Percentiles rank a stretch among this genome's conserved stretches.
phyloP scores from a whole-genome alignment of 495 filamentous ascomycete species.

The Penicillium ochrochloron region DNA sequence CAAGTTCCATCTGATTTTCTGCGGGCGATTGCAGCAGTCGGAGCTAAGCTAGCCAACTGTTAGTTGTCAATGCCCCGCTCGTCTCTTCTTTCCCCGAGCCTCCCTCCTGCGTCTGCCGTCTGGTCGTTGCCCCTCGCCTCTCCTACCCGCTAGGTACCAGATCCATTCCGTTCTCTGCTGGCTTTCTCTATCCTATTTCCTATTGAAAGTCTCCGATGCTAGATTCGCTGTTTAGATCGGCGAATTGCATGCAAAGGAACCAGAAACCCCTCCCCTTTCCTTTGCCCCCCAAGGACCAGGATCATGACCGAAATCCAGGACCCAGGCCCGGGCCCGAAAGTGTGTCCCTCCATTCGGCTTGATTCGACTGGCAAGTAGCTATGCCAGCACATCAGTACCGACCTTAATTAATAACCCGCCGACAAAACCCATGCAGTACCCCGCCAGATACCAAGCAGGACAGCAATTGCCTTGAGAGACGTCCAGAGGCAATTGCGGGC shows the following conservation, averaged over 20 bases:
- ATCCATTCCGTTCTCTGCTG: background rate
- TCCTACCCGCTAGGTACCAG: conserved; percentile 4
- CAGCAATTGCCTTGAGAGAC: conserved; percentile 10
- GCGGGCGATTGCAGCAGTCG: conserved; percentile 9
- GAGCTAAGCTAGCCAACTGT: conserved; percentile 6
- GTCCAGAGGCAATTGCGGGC: conserved; percentile 9
- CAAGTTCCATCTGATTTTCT: conserved; percentile 6
- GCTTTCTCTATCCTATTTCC: background rate
- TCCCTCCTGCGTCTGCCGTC: background rate
- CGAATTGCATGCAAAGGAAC: conserved; percentile 32
- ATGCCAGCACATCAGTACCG: conserved; percentile 87
- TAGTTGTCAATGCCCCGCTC: conserved; percentile 2
- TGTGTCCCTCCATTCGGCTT: conserved; percentile 45
- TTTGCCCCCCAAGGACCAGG: background rate
- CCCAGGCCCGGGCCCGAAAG: conserved; percentile 20
- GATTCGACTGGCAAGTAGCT: conserved; percentile 75
- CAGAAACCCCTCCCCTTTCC: background rate
- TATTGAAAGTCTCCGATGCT: conserved; percentile 18
- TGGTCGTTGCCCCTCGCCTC: conserved; percentile 5
- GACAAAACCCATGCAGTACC: conserved; percentile 28
- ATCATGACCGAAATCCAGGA: conserved; percentile 17
- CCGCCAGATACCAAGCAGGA: conserved; percentile 12
- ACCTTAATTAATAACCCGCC: conserved; percentile 33
- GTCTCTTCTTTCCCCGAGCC: background rate
- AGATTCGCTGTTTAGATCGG: conserved; percentile 25